Evolutionary conservation across 129 eudicot genomes (phyloP), one percentile per base, ranked within the genome.

Genomic region (Flaveria ramosissima): DNA sequence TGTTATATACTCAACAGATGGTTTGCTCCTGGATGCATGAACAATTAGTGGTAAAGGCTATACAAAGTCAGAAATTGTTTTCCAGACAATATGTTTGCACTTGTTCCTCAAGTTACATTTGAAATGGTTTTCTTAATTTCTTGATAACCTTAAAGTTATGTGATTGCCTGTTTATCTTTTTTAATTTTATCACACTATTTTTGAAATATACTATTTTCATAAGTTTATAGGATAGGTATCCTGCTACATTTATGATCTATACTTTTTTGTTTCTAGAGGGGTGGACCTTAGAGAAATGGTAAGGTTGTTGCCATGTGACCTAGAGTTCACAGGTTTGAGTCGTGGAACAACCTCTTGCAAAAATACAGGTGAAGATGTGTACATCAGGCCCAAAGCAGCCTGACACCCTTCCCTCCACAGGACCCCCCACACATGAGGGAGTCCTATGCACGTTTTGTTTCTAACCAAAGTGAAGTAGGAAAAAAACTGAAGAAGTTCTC

Each of bases 11-110:
- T 66, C 6, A 3, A 41, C 41, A 68, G 13, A 23, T 7, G 14
- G 7, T 47, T 47, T 23, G 15, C 27, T 23, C 47, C 48, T 14
- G 21, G 24, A 66, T 66, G 39, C 27, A 16, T 66, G 24, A 20
- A 64, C 46, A 7, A 5, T n/a, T 30, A 30, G 39, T 3, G 39
- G 39, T 32, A 32, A 32, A 15, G 70, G n/a, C 46, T 32, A 64
- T 46, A 32, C 23, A 64, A 13, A 64, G 23, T n/a, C 11, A 64
- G 47, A 64, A 14, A 15, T 16, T 32, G 13, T 32, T 14, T 30
- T 36, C 46, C 7, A 64, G 12, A 64, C 70, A 64, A 32, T 7
- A 7, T 64, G 70, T 64, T 64, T 32, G 45, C 19, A 63, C 69
- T 21, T 63, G 24, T 64, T 30, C 20, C 41, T 36, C 41, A 5